Conservation (phyloP, 768 basidiomycete species). For the Mycena crocata region DNA sequence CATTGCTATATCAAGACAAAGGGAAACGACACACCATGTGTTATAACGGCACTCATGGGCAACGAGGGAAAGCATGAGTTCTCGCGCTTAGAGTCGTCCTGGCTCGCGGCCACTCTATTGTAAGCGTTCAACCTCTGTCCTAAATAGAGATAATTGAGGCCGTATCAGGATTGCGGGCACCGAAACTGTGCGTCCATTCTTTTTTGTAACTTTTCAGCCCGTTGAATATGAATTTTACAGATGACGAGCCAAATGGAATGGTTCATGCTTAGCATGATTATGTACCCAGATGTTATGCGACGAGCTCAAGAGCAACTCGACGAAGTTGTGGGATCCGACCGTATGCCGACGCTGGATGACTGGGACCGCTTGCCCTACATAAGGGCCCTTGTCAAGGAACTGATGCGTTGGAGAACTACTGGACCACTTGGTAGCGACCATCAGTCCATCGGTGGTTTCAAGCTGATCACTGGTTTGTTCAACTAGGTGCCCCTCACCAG, state of each 20-base stretch:
- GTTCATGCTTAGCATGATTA: not conserved
- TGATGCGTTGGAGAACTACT: not conserved
- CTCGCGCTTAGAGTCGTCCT: too few relatives aligned
- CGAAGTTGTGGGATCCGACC: not conserved
- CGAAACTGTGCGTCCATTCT: too few relatives aligned
- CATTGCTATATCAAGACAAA: too few relatives aligned
- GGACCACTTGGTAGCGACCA: not conserved
- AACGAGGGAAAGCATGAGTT: too few relatives aligned
- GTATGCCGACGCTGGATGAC: not conserved
- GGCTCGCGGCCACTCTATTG: too few relatives aligned
- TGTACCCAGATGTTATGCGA: not conserved
- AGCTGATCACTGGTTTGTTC: not conserved
- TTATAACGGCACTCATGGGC: too few relatives aligned
- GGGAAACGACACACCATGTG: too few relatives aligned
- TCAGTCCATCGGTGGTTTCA: not conserved
- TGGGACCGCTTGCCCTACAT: not conserved
- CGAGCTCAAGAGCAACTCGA: not conserved
- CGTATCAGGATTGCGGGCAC: too few relatives aligned
- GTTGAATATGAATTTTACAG: not conserved
- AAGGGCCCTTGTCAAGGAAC: constrained; percentile 1
- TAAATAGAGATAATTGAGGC: too few relatives aligned
- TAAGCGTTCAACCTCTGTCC: too few relatives aligned
- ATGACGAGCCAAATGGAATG: constrained; percentile 3
- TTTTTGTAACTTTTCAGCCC: too few relatives aligned
- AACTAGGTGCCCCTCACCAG: not conserved